Evolutionary conservation across 805 yeast species (phyloP).

Genomic region (Pichia eremophila): DNA sequence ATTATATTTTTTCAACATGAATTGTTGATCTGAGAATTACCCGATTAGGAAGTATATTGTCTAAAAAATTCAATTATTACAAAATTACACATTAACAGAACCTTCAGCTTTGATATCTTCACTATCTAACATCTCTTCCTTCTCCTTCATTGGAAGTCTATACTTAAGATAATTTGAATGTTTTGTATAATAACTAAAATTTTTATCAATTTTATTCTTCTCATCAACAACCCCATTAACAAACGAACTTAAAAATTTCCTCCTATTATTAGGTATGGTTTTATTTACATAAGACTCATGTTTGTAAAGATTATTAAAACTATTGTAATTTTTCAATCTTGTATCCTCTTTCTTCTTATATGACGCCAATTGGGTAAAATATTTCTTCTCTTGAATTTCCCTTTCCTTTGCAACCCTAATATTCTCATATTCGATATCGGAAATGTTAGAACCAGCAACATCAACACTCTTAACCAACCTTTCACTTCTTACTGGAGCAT

Average conservation of each 20-base stretch:
- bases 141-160: constrained; percentile 27
- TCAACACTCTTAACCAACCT: neutral
- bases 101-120: constrained; percentile 19
- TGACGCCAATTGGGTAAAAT: constrained; percentile 9
- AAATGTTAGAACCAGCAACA: neutral
- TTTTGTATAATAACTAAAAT: constrained; percentile 29
- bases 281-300: constrained; percentile 16
- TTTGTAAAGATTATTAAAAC: constrained; percentile 25
- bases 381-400: constrained; percentile 13
- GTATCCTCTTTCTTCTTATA: constrained; percentile 18
- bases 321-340: constrained; percentile 27
- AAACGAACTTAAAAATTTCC: constrained; percentile 22
- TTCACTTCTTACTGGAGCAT: no score
- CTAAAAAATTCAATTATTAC: no score
- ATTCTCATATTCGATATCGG: constrained; percentile 17
- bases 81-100: constrained; percentile 1
- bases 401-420: constrained; percentile 13
- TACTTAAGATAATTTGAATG: constrained; percentile 35
- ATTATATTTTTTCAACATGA: no score
- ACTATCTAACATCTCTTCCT: constrained; percentile 33
- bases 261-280: constrained; percentile 15
- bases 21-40: no score
- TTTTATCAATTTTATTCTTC: constrained; percentile 26
- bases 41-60: no score
- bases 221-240: constrained; percentile 16